phyloP scores from a whole-genome alignment of 306 rosid genomes.

The Corylus heterophylla region DNA sequence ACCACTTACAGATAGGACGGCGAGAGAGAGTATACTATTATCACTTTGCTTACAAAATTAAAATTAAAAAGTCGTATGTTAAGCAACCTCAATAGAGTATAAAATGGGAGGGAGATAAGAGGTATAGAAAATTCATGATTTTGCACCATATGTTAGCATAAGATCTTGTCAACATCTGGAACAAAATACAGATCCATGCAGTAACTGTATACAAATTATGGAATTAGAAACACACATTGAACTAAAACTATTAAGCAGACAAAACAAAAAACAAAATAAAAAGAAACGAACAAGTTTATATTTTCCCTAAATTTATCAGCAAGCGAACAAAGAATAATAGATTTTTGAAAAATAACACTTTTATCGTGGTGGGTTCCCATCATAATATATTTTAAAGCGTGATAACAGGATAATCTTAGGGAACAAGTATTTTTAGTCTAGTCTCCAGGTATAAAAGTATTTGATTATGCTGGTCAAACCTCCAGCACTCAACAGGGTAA shows the following conservation, averaged over 20 bases:
- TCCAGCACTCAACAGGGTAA: background rate
- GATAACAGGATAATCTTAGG: too few relatives aligned
- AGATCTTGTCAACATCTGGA: background rate
- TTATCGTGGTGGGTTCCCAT: too few relatives aligned
- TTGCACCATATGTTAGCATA: background rate
- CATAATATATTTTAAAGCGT: too few relatives aligned
- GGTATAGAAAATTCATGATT: background rate
- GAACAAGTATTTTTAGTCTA: too few relatives aligned
- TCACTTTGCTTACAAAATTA: background rate
- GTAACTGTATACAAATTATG: background rate
- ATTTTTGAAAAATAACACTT: too few relatives aligned
- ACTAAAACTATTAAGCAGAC: background rate
- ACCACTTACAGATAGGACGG: too few relatives aligned
- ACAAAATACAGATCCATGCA: background rate
- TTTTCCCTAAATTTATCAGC: background rate
- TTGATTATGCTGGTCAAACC: background rate
- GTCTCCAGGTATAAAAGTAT: background rate
- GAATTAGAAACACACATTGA: background rate
- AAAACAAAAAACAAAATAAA: too few relatives aligned
- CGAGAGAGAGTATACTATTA: too few relatives aligned
- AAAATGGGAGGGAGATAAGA: background rate
- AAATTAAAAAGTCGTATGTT: background rate
- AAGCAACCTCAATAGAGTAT: background rate
- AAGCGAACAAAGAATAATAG: background rate
- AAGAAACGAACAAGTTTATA: background rate